Base-by-base conservation (phyloP, 768 basidiomycete species). In the Mrakia gelida region DNA sequence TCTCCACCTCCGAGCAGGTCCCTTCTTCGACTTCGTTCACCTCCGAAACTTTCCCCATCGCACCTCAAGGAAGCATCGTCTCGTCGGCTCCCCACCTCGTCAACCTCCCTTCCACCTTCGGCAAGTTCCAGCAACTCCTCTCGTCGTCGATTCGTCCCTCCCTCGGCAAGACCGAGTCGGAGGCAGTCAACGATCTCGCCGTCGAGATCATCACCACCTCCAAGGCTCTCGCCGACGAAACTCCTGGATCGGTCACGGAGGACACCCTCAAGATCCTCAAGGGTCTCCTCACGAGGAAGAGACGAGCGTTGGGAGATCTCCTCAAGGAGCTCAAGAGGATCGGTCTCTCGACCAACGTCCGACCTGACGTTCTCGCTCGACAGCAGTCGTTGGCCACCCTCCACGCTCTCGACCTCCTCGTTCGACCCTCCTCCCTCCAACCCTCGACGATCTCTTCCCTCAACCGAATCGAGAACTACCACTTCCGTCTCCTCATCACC, bases 301-400 rank as follows among this genome's bases (percentile, higher is more conserved):
- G 92, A 79, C 93, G 92, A 82, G 95, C 95, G 0, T 94, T 91
- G 89, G 90, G 91, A 38, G 95, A 98, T 82, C 86, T 97, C 28
- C 86, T 97, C 80, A 96, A 94, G 84, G 94, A 95, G 82, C 86
- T 97, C 74, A 92, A 92, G 83, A 88, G 88, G 1, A 86, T 89
- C 28, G 97, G 97, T 28, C 87, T 98, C 73, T 86, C 93, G 0
- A 84, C 86, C 59, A 91, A 89, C 73, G 85, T 93, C 72, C 92
- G 91, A 82, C 88, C 92, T 1, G 91, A 92, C 32, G 82, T 91
- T 34, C 86, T 93, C 5, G 85, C 84, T 30, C 88, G 71, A n/a
- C 84, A 85, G 79, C 80, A 82, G 43, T 82, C 81, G 23, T 71
- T 77, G 3, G 59, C 80, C 2, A 81, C 80, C 79, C 78, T 84